A percentile compares a stretch with the other conserved stretches of the same genome.
Evolutionary conservation across 2,329 filamentous ascomycete genomes (phyloP).

Genomic region (Pestalotiopsis sp.): DNA sequence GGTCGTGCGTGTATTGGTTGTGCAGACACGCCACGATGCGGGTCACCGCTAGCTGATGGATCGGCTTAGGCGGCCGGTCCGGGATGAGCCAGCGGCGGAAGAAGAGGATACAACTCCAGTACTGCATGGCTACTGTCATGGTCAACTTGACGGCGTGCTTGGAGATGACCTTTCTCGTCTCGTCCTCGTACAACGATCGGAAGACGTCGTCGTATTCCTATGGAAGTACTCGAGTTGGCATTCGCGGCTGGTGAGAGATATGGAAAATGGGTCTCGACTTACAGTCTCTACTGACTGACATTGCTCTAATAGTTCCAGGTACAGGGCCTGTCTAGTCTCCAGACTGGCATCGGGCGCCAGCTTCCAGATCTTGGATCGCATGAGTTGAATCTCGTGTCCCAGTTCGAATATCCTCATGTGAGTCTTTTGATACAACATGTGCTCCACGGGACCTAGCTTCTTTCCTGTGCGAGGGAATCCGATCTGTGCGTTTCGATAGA

Average conservation of each 20-base stretch:
- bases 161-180: not conserved
- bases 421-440: not conserved
- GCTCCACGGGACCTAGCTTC: not conserved
- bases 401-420: not conserved
- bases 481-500: not conserved
- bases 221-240: not conserved
- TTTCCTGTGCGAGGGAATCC: not conserved
- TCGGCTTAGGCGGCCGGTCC: not conserved
- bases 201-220: constrained; percentile 2
- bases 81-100: constrained; percentile 14
- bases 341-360: too few relatives aligned
- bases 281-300: not conserved
- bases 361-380: not conserved
- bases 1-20: constrained; percentile 1
- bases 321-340: not conserved
- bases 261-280: not conserved
- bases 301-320: not conserved
- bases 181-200: not conserved
- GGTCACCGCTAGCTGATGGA: not conserved
- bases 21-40: constrained; percentile 2
- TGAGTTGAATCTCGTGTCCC: not conserved
- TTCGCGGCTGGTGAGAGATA: not conserved
- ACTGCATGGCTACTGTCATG: not conserved
- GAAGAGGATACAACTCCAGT: constrained; percentile 14
- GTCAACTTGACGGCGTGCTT: not conserved